phyloP scores from a whole-genome alignment of 177 flowering plant genomes.

The Vitis hybrid region DNA sequence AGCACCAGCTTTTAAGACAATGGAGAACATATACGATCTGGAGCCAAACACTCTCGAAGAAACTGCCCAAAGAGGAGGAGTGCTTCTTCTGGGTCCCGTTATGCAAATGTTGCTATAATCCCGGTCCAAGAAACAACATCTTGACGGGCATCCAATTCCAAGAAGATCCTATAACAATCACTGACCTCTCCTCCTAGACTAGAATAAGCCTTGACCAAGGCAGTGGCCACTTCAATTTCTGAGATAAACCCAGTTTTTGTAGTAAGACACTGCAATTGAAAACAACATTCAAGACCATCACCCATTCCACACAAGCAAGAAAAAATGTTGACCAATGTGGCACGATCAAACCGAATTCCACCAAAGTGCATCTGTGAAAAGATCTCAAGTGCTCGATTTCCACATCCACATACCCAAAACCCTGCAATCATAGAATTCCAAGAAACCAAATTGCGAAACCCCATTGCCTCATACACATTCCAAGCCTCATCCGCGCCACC shows the following conservation, averaged over 20 bases:
- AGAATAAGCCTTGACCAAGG: slow-evolving; percentile 64
- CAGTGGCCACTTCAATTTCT: slow-evolving; percentile 55
- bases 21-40: slow-evolving; percentile 60
- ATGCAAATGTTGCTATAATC: slow-evolving; percentile 55
- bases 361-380: slow-evolving; percentile 45
- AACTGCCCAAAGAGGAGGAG: slow-evolving; percentile 46
- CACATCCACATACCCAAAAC: slow-evolving; percentile 32
- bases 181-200: slow-evolving; percentile 39
- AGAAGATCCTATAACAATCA: slow-evolving; percentile 52
- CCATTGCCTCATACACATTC: slow-evolving; percentile 47
- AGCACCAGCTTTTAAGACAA: slow-evolving; percentile 74
- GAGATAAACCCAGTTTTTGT: slow-evolving; percentile 39
- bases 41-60: slow-evolving; percentile 39
- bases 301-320: slow-evolving; percentile 37
- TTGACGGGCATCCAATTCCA: slow-evolving; percentile 33
- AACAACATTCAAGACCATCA: slow-evolving; percentile 27
- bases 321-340: slow-evolving; percentile 49
- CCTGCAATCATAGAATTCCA: slow-evolving; percentile 80
- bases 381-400: slow-evolving; percentile 30
- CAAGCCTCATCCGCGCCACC: slow-evolving; percentile 38
- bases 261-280: slow-evolving; percentile 50
- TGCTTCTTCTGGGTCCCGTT: slow-evolving; percentile 51
- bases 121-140: slow-evolving; percentile 79
- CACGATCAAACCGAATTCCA: slow-evolving; percentile 58
- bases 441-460: slow-evolving; percentile 40